These are phyloP conservation scores for Pichia heedii DNA, from an alignment of 805 yeast genomes.

Conservation along the genomic window DNA sequence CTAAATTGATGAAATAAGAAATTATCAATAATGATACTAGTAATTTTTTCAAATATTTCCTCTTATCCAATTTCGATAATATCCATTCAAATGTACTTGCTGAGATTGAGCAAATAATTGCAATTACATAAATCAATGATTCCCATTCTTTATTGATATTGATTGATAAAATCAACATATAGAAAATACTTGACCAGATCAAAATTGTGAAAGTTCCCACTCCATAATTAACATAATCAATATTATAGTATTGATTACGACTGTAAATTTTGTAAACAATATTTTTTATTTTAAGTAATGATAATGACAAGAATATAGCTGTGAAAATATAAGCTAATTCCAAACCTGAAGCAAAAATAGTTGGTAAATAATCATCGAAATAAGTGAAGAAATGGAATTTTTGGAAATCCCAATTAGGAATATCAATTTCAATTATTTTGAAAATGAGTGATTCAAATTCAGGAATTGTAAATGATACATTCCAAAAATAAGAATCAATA, in stretches of 20 bases:
- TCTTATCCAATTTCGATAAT: not conserved
- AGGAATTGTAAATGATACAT: slow-evolving; percentile 39
- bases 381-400: slow-evolving; percentile 61
- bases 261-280: not conserved
- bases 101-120: slow-evolving; percentile 40
- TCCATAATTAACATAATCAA: slow-evolving; percentile 21
- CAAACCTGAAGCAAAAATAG: slow-evolving; percentile 27
- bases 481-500: slow-evolving; percentile 78
- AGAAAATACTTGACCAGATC: slow-evolving; percentile 43
- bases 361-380: slow-evolving; percentile 44
- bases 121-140: slow-evolving; percentile 69
- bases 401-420: slow-evolving; percentile 77
- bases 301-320: not conserved
- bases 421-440: slow-evolving; percentile 68
- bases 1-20: slow-evolving; percentile 28
- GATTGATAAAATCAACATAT: slow-evolving; percentile 55
- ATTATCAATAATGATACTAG: slow-evolving; percentile 24
- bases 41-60: not conserved
- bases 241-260: not conserved
- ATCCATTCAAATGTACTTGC: slow-evolving; percentile 7
- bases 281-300: not conserved
- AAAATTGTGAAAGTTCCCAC: slow-evolving; percentile 34
- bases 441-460: slow-evolving; percentile 65
- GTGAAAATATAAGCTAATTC: slow-evolving; percentile 3
- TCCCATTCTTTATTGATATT: slow-evolving; percentile 96